Evolutionary conservation across 2,329 filamentous ascomycete genomes (phyloP).

Genomic region (Beauveria bassiana): DNA sequence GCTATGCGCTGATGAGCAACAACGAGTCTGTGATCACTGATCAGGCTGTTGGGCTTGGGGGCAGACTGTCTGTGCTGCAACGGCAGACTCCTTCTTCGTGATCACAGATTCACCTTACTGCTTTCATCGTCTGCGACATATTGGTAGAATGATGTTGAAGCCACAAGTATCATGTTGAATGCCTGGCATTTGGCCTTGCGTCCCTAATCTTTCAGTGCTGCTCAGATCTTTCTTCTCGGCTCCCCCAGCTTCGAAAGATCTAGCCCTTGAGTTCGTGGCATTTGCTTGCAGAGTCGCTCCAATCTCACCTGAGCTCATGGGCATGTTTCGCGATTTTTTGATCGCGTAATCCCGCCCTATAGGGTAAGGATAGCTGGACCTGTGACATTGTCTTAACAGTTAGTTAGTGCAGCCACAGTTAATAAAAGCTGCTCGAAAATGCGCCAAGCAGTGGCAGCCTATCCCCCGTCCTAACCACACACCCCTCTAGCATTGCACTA

Average conservation of each 20-base stretch:
- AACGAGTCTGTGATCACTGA: no score
- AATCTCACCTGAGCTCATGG: neutral
- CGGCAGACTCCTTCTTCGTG: no score
- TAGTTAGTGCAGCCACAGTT: neutral
- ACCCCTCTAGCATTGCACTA: neutral
- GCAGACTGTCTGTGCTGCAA: no score
- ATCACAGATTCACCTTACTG: no score
- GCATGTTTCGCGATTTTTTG: neutral
- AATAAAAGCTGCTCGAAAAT: neutral
- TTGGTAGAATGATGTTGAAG: no score
- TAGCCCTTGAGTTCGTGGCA: neutral
- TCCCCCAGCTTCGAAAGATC: neutral
- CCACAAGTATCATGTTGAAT: no score
- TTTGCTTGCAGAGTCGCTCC: neutral
- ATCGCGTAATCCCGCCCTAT: neutral
- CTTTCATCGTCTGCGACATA: no score
- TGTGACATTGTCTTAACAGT: neutral
- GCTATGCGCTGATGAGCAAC: no score
- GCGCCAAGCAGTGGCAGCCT: neutral
- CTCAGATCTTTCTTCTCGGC: neutral
- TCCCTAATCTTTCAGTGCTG: no score
- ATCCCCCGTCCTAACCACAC: neutral
- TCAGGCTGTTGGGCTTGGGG: no score
- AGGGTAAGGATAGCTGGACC: neutral
- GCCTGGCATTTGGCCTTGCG: no score